These are phyloP conservation scores for Fusarium tricinctum DNA, from an alignment of 2,329 filamentous ascomycete genomes.

Conservation along the genomic window DNA sequence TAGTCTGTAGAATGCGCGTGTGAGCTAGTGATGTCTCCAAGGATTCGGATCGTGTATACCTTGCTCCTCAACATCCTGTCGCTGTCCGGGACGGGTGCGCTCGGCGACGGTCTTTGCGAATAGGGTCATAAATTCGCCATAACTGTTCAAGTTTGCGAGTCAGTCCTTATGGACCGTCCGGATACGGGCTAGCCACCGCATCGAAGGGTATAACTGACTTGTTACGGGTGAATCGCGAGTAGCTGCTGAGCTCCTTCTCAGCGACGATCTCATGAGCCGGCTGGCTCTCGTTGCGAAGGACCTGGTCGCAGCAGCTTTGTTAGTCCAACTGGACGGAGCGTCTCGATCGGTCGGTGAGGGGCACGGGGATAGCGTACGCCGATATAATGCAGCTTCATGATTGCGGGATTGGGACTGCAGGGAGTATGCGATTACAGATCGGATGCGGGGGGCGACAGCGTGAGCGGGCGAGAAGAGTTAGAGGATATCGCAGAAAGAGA, in stretches of 20 bases:
- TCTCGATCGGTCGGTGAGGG: slow-evolving; percentile 47
- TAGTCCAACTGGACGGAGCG: slow-evolving; percentile 39
- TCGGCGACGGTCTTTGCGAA: slow-evolving; percentile 91
- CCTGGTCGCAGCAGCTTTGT: slow-evolving; percentile 62
- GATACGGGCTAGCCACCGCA: slow-evolving; percentile 2
- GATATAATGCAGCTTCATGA: slow-evolving; percentile 90
- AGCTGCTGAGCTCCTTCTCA: slow-evolving; percentile 83
- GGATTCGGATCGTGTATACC: slow-evolving; percentile 58
- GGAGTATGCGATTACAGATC: slow-evolving; percentile 5
- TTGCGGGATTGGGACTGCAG: slow-evolving; percentile 50
- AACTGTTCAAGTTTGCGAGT: slow-evolving; percentile 49
- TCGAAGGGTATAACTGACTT: slow-evolving; percentile 64
- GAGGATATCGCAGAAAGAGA: slow-evolving; percentile 28
- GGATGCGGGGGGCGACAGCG: background rate
- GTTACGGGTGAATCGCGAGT: slow-evolving; percentile 82
- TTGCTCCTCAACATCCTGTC: slow-evolving; percentile 88
- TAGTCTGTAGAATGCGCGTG: slow-evolving; percentile 62
- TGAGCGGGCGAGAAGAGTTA: slow-evolving; percentile 3
- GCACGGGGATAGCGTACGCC: slow-evolving; percentile 71
- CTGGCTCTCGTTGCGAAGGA: slow-evolving; percentile 83
- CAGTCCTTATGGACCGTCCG: slow-evolving; percentile 8
- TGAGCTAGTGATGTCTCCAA: slow-evolving; percentile 31
- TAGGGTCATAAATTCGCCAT: slow-evolving; percentile 81
- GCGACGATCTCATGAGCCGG: slow-evolving; percentile 81
- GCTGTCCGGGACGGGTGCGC: slow-evolving; percentile 82